Evolutionary conservation across 2,329 filamentous ascomycete genomes (phyloP), one percentile per base, ranked within the genome.

Genomic region (Fusarium sp.): DNA sequence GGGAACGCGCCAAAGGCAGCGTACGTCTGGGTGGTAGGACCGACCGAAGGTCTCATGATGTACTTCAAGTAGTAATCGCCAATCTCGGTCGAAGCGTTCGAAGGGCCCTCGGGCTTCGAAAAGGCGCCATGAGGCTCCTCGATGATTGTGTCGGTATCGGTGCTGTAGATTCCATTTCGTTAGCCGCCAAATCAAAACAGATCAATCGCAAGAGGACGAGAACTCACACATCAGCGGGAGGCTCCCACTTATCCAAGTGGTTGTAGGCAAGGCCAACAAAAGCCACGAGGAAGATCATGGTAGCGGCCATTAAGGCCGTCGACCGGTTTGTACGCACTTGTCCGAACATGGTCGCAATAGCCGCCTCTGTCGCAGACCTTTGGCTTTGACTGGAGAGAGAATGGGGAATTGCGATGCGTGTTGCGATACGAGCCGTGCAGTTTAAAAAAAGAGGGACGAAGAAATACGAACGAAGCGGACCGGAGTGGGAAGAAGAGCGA

Each of bases 261-360:
- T 80, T 80, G 64, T 80, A 82, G 62, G 77, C 75, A 29, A 83
- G 75, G 67, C 80, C 79, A 45, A 80, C 73, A 47, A 82, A 77
- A 64, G 78, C 69, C 60, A 78, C 72, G 68, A 82, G 70, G 71
- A 82, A 82, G 72, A 83, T 72, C 54, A 82, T 71, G 45, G 77
- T 71, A 37, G 71, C 81, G 59, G 79, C 71, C 67, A 80, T 61
- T 27, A 83, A 70, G 67, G 77, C 72, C 64, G 78, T 76, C 59
- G 77, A 74, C 74, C 76, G 79, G 65, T 79, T 80, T 52, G 80
- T 79, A 60, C 81, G 79, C 69, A 80, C 69, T 64, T 77, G 75
- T 52, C 77, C 77, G 42, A 82, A 73, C 75, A 83, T 81, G 68
- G 77, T 81, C 63, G 76, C 80, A 80, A 80, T 64, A 64, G 76